Percentiles rank a stretch among this genome's conserved stretches.
Evolutionary conservation across 2,329 filamentous ascomycete species (phyloP).

Genomic region (Sclerotinia trifoliorum): DNA sequence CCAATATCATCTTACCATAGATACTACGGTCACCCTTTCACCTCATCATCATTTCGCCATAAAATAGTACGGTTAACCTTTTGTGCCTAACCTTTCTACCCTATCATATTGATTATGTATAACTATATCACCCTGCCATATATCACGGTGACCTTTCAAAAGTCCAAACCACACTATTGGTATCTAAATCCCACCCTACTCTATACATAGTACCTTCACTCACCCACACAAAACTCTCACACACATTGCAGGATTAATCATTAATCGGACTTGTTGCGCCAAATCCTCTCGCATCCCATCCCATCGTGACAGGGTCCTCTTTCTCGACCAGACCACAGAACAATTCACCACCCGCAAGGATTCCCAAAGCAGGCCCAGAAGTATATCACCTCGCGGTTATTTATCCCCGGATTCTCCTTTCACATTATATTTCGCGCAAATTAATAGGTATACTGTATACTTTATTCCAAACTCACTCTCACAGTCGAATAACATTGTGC

Average conservation of each 20-base stretch:
- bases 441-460: neutral
- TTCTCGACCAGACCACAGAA: constrained; percentile 11
- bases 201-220: neutral
- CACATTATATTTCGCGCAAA: constrained; percentile 3
- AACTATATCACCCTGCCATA: too few species aligned
- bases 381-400: constrained; percentile 2
- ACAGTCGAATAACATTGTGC: neutral
- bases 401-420: constrained; percentile 24
- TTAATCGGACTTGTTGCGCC: constrained; percentile 1
- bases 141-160: too few species aligned
- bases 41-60: too few species aligned
- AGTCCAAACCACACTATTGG: too few species aligned
- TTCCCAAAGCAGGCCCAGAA: constrained; percentile 20
- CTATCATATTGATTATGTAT: too few species aligned
- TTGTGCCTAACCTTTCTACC: too few species aligned
- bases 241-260: neutral
- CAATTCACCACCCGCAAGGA: constrained; percentile 25
- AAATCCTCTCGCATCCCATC: constrained; percentile 25
- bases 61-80: too few species aligned
- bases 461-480: neutral
- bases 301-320: constrained; percentile 31
- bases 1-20: too few species aligned
- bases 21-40: too few species aligned
- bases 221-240: neutral
- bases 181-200: neutral